Evolutionary conservation across 805 yeast species (phyloP).

Genomic region (Diddensiella transvaalensis): DNA sequence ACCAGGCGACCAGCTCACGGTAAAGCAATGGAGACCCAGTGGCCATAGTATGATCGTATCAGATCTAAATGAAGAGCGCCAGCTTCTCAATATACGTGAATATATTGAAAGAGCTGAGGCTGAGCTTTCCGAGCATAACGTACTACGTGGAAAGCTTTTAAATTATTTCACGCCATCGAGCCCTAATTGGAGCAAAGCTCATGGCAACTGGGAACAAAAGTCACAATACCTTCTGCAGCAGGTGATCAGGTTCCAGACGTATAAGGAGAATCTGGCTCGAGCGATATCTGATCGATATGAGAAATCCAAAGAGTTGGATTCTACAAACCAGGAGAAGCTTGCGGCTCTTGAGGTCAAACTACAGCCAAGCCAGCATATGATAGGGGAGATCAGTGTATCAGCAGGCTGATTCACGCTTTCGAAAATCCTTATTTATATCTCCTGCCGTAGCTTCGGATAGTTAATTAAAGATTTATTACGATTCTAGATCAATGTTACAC

Average conservation of each 20-base stretch:
- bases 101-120: conserved; percentile 41
- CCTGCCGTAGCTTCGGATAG: not conserved
- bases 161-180: conserved; percentile 32
- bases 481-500: no score
- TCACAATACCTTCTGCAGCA: conserved; percentile 31
- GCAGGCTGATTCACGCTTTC: not conserved
- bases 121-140: conserved; percentile 44
- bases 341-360: not conserved
- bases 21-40: conserved; percentile 35
- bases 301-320: conserved; percentile 4
- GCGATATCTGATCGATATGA: conserved; percentile 22
- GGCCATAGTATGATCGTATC: conserved; percentile 31
- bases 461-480: no score
- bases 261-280: conserved; percentile 24
- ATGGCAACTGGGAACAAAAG: conserved; percentile 34
- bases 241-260: conserved; percentile 29
- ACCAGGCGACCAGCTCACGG: conserved; percentile 26
- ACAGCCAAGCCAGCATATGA: not conserved
- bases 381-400: not conserved
- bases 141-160: conserved; percentile 37
- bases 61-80: conserved; percentile 35
- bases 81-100: conserved; percentile 37
- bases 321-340: not conserved
- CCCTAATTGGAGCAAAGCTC: conserved; percentile 28
- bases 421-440: not conserved